Percentiles rank a stretch among this genome's conserved stretches.
Evolutionary conservation across 2,329 filamentous ascomycete species (phyloP).

Genomic region (Cytospora leucostoma): DNA sequence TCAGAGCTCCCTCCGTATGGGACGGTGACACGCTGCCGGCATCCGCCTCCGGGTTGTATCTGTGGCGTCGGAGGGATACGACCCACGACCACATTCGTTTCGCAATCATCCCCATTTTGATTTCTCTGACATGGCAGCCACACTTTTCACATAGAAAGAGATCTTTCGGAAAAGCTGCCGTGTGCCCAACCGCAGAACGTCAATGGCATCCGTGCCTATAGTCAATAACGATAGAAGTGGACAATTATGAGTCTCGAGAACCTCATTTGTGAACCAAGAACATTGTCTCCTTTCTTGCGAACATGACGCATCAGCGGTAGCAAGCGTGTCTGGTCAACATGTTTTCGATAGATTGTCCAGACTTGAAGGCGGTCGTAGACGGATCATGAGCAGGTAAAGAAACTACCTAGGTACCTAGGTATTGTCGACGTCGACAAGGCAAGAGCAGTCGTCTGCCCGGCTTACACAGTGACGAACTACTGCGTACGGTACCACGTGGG

Average conservation of each 20-base stretch:
- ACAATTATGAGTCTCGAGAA: background rate
- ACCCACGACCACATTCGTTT: background rate
- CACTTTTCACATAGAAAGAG: background rate
- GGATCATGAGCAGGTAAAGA: background rate
- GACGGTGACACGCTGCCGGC: constrained; percentile 11
- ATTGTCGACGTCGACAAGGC: background rate
- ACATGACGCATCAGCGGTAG: background rate
- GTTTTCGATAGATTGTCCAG: background rate
- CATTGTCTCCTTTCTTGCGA: background rate
- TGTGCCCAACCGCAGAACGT: background rate
- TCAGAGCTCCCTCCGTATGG: background rate
- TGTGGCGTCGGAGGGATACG: background rate
- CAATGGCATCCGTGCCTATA: background rate
- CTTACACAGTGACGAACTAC: constrained; percentile 8
- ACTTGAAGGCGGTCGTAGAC: background rate
- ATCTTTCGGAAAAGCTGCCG: background rate
- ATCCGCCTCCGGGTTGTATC: background rate
- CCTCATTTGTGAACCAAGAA: background rate
- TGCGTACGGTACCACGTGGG: background rate
- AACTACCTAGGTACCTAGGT: background rate
- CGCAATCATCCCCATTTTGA: background rate
- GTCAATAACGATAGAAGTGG: constrained; percentile 6
- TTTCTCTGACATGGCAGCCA: constrained; percentile 9
- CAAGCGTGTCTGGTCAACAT: background rate
- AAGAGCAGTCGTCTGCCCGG: constrained; percentile 7